Base-by-base conservation (phyloP, 305 asterid species). In the Fraxinus ornus region DNA sequence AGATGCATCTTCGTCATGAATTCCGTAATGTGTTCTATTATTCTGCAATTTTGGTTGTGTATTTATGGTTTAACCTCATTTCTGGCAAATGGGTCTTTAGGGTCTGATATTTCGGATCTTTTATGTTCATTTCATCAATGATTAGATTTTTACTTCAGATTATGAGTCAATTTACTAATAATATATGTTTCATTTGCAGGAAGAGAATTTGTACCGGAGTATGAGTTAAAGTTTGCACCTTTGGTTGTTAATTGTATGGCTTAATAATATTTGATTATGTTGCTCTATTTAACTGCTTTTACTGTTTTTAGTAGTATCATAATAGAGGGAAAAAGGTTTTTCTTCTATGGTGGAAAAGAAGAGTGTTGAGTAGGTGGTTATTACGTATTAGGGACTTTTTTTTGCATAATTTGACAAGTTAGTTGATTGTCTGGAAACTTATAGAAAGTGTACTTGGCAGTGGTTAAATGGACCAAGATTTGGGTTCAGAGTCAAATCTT, bases 381-480 rank as follows among this genome's bases (percentile, higher is more conserved):
- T 62, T 62, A 62, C 30, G 7, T 68, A 22, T 30, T 32, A 79
- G 15, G 71, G 30, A 62, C 15, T 28, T 28, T 24, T 82, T 78
- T 78, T 70, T 77, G 4, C 66, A 76, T 80, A 47, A 57, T 24
- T 77, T 57, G 49, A 47, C 55, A 52, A 62, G 37, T 52, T n/a
- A 37, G 68, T 82, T 70, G 19, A 39, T 72, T 72, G 76, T 75
- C 74, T 77, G 32, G 41, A 71, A 72, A 24, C 49, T 7, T 78
- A 30, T 47, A 15, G 24, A 75, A 13, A 80, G 75, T 73, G 24
- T 79, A 19, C 68, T 62, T 68, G 49, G 81, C 68, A 57, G 83
- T 76, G 78, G 49, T 66, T 49, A 76, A 85, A 94, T 93, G 98
- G 97, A 92, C 85, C 94, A 88, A 87, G 92, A 90, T 83, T 60